Conservation (phyloP, 495 filamentous ascomycete genomes). For the Astrocystis sublimbata region DNA sequence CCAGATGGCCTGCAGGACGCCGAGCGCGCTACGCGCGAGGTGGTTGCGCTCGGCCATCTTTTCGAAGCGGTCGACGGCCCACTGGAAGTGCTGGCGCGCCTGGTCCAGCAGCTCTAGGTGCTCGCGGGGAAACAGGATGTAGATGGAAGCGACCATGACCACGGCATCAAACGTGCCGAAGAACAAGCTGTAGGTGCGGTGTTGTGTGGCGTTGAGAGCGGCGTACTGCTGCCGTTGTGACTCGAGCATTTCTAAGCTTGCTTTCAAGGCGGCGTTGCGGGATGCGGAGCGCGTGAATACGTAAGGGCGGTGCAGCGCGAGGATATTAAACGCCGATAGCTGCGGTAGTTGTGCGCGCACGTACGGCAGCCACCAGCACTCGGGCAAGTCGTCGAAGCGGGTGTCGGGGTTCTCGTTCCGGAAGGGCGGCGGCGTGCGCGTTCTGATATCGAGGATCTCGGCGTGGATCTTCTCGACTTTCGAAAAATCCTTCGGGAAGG, state of each 20-base stretch:
- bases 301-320: constrained; percentile 63
- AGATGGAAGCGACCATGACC: constrained; percentile 60
- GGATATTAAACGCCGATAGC: constrained; percentile 53
- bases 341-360: constrained; percentile 50
- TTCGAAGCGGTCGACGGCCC: constrained; percentile 54
- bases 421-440: constrained; percentile 53
- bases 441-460: constrained; percentile 47
- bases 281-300: constrained; percentile 58
- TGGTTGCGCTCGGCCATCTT: constrained; percentile 51
- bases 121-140: constrained; percentile 54
- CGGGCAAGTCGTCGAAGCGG: constrained; percentile 49
- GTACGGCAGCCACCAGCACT: constrained; percentile 55
- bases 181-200: constrained; percentile 57
- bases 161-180: constrained; percentile 64
- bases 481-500: constrained; percentile 52
- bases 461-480: constrained; percentile 56
- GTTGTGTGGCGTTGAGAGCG: constrained; percentile 49
- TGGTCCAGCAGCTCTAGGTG: constrained; percentile 42
- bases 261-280: constrained; percentile 54
- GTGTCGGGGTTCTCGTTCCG: constrained; percentile 57
- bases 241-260: constrained; percentile 55
- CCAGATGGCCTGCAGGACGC: constrained; percentile 51
- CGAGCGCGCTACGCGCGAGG: constrained; percentile 54
- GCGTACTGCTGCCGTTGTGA: constrained; percentile 55
- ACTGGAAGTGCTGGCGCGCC: constrained; percentile 54